These are phyloP conservation scores for Kwoniella shandongensis DNA, from an alignment of 768 basidiomycete species.

Conservation along the genomic window DNA sequence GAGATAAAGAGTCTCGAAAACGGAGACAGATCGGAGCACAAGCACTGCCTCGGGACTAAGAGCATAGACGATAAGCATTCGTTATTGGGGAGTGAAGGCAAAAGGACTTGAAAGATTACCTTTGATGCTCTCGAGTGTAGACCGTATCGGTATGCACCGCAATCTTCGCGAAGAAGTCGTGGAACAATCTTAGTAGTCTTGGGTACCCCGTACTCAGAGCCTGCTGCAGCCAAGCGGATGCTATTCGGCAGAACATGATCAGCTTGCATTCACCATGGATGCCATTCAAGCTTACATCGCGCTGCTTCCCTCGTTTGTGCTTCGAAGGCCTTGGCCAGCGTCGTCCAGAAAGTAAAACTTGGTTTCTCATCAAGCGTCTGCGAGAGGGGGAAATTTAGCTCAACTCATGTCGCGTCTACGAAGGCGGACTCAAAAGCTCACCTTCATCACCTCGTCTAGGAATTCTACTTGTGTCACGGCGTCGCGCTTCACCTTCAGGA, in stretches of 20 bases:
- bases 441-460: conserved; percentile 92
- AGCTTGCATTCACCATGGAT: conserved; percentile 3
- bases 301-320: conserved; percentile 75
- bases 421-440: no score
- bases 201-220: conserved; percentile 85
- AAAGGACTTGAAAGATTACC: conserved; percentile 62
- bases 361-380: conserved; percentile 88
- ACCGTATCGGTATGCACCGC: conserved; percentile 92
- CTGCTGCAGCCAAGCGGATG: conserved; percentile 85
- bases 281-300: conserved; percentile 60
- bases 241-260: conserved; percentile 55
- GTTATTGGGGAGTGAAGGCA: no score
- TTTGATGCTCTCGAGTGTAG: conserved; percentile 80
- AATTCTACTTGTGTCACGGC: conserved; percentile 72
- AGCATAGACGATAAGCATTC: not conserved
- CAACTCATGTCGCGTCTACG: no score
- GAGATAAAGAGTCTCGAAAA: conserved; percentile 85
- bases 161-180: conserved; percentile 94
- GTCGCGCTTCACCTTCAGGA: conserved; percentile 84
- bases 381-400: no score
- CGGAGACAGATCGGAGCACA: conserved; percentile 75
- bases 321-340: conserved; percentile 75
- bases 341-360: conserved; percentile 85
- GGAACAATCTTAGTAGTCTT: conserved; percentile 81
- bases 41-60: conserved; percentile 86